Evolutionary conservation across 441 rosid genomes (phyloP).

Genomic region (Bocquillonia castaneifolia): DNA sequence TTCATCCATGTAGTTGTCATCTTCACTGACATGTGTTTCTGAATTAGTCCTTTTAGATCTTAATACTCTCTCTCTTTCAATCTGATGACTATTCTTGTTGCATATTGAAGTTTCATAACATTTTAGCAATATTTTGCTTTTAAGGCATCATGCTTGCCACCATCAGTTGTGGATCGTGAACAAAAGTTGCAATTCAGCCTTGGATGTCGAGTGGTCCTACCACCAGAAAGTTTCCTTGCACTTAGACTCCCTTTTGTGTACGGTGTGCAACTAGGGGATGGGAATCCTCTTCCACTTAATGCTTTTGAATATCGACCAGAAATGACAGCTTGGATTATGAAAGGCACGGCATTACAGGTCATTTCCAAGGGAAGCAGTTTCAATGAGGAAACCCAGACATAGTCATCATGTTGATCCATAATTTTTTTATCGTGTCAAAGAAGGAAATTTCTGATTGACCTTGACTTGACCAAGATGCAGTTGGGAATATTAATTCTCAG

Average conservation of each 20-base stretch:
- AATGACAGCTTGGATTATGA: constrained; percentile 66
- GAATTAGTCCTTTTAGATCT: background rate
- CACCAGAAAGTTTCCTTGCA: constrained; percentile 73
- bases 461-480: constrained; percentile 26
- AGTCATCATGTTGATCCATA: constrained; percentile 16
- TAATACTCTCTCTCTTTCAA: background rate
- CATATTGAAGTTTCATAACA: background rate
- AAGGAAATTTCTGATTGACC: constrained; percentile 23
- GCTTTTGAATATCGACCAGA: constrained; percentile 69
- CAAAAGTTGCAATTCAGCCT: constrained; percentile 56
- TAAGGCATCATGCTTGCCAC: constrained; percentile 62
- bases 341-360: constrained; percentile 57
- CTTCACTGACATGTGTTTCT: background rate
- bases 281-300: constrained; percentile 46
- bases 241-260: constrained; percentile 75
- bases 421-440: constrained; percentile 18
- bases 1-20: background rate
- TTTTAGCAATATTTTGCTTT: constrained; percentile 17
- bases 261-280: constrained; percentile 59
- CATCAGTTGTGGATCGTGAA: constrained; percentile 40
- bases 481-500: constrained; percentile 11
- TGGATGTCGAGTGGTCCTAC: constrained; percentile 66
- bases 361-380: constrained; percentile 46
- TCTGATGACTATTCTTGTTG: constrained; percentile 8
- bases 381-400: constrained; percentile 29